These are phyloP conservation scores for Ligustrum vulgare DNA, from an alignment of 257 asterid species.

Conservation along the genomic window DNA sequence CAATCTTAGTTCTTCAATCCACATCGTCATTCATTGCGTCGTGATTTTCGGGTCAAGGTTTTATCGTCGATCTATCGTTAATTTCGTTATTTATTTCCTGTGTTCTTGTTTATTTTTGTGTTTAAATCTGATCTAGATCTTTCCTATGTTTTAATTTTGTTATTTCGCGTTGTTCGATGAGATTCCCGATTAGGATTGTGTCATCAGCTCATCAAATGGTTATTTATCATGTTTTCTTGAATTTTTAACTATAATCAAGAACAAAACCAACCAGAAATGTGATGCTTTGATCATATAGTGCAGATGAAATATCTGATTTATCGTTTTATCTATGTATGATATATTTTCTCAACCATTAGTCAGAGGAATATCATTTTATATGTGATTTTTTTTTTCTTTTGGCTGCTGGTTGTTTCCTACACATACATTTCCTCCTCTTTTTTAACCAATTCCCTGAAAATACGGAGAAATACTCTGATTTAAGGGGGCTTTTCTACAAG, in stretches of 20 bases:
- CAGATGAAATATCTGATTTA: neutral
- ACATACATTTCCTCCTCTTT: neutral
- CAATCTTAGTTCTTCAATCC: too few relatives aligned
- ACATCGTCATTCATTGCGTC: too few relatives aligned
- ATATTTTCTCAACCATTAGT: neutral
- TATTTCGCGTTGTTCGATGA: too few relatives aligned
- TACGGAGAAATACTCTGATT: neutral
- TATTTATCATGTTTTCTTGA: too few relatives aligned
- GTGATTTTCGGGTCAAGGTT: too few relatives aligned
- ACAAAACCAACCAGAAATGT: neutral
- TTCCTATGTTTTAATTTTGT: too few relatives aligned
- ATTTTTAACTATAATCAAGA: neutral
- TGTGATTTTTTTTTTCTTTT: neutral
- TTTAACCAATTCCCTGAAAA: neutral
- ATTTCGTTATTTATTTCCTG: too few relatives aligned
- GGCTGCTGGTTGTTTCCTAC: neutral
- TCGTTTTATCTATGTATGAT: neutral
- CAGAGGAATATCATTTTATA: neutral
- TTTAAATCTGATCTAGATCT: too few relatives aligned
- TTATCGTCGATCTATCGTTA: too few relatives aligned
- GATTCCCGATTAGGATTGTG: too few relatives aligned
- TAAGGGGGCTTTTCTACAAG: neutral
- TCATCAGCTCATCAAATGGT: too few relatives aligned
- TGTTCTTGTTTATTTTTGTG: too few relatives aligned
- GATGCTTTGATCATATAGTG: neutral